Base-by-base conservation (phyloP, 441 rosid genomes). In the Biscutella laevigata region DNA sequence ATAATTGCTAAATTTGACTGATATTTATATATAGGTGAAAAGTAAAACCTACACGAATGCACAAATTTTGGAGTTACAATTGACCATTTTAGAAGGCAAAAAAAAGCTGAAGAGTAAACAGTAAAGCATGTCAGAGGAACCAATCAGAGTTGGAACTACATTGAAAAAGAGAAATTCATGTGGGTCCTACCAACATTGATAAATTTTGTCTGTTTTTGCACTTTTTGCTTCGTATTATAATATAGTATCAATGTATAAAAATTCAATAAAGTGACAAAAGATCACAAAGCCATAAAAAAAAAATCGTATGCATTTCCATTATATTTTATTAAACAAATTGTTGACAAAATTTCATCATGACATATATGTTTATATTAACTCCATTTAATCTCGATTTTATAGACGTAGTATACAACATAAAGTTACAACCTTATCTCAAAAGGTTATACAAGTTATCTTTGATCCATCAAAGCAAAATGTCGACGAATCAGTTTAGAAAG, bases 341-440 rank as follows among this genome's bases (percentile, higher is more conserved):
- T 43, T 34, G 48, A 57, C 58, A 50, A 57, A 47, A 48, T 56
- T 50, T 12, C 57, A 57, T 15, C 13, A 13, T 4, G 38, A 39
- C 13, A 26, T 14, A 10, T 14, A 38, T 2, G 24, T 65, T 48
- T 44, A 58, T 43, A 65, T 12, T 28, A 50, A 50, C 41, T 50
- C 70, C 70, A 66, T 9, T 66, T 44, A 59, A 66, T 59, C 61
- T 44, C 59, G 26, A 53, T 25, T 12, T 51, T n/a, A 52, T 52
- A 49, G 35, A 25, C 30, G 15, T 46, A 52, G n/a, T 44, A 36
- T 36, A 50, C 13, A 24, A 11, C 49, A 8, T 52, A 37, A 44
- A 17, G 34, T 14, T 25, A 29, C 29, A 15, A 8, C 42, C 27
- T 37, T 55, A 37, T 46, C 13, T 54, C 40, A 38, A 35, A 36